A percentile compares a stretch with the other conserved stretches of the same genome.
Conservation (phyloP, 352 stramenopile species). For the Peronosclerospora sorghi region DNA sequence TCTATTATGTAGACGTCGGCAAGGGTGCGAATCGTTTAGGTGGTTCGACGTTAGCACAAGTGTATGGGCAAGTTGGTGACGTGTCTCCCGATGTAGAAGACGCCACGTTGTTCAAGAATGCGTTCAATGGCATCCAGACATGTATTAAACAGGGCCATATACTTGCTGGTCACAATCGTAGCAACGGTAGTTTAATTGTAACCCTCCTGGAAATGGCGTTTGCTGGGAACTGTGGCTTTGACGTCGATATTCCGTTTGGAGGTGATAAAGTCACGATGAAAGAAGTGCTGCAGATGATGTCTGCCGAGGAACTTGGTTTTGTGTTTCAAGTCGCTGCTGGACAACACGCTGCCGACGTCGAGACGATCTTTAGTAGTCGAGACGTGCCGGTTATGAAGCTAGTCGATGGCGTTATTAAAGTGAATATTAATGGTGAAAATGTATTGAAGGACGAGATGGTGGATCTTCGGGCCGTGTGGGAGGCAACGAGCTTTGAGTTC, state of each 20-base stretch:
- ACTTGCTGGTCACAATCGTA: constrained; percentile 96
- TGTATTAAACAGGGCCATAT: constrained; percentile 87
- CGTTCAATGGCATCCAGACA: constrained; percentile 90
- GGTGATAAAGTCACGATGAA: constrained; percentile 33
- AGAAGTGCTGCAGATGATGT: constrained; percentile 78
- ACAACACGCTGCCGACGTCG: constrained; percentile 44
- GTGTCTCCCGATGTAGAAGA: constrained; percentile 89
- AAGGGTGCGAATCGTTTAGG: constrained; percentile 88
- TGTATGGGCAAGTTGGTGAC: constrained; percentile 82
- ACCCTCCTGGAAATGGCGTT: constrained; percentile 98
- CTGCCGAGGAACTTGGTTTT: constrained; percentile 95
- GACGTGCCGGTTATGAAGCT: constrained; percentile 85
- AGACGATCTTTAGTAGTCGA: constrained; percentile 77
- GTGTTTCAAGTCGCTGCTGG: constrained; percentile 90
- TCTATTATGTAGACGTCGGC: constrained; percentile 95
- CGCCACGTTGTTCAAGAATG: constrained; percentile 85
- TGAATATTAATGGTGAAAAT: constrained; percentile 81
- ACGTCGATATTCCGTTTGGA: constrained; percentile 80
- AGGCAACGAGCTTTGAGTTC: constrained; percentile 97
- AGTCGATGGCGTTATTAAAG: constrained; percentile 82
- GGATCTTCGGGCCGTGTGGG: constrained; percentile 93
- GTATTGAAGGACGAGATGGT: constrained; percentile 65
- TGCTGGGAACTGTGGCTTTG: constrained; percentile 94
- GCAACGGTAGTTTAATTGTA: constrained; percentile 94
- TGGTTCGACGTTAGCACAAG: constrained; percentile 93